Evolutionary conservation across 176 grass and related monocot species (phyloP).

Genomic region (Saccharum spontaneum): DNA sequence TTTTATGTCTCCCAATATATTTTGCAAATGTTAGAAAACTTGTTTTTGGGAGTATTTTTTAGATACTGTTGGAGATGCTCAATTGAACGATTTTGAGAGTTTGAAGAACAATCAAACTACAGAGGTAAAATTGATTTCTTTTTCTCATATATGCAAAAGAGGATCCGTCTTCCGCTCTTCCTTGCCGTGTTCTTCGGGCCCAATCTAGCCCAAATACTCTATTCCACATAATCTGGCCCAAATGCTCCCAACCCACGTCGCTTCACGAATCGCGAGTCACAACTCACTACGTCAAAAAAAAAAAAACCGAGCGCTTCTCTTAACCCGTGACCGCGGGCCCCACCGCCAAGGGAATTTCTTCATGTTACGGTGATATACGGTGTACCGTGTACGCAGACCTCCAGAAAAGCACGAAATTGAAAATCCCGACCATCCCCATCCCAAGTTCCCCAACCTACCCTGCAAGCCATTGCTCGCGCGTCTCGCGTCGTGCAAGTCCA

Average conservation of each 20-base stretch:
- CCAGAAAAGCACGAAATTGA: no score
- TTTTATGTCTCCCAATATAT: no score
- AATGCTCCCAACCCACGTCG: background rate
- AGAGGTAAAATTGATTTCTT: no score
- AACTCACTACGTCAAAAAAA: no score
- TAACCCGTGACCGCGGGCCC: background rate
- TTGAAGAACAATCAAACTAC: background rate
- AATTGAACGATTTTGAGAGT: background rate
- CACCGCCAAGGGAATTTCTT: constrained; percentile 13
- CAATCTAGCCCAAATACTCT: background rate
- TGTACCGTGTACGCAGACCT: background rate
- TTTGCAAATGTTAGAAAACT: no score
- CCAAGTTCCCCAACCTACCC: background rate
- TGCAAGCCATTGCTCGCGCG: constrained; percentile 31
- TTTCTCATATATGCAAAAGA: no score
- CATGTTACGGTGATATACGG: background rate
- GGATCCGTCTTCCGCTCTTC: no score
- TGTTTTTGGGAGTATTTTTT: no score
- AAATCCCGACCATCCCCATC: background rate
- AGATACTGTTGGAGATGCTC: no score
- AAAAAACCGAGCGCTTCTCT: background rate
- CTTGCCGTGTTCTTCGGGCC: background rate
- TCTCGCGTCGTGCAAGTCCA: constrained; percentile 12
- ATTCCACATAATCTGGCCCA: background rate
- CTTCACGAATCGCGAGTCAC: background rate